These are phyloP conservation scores for Neonectria punicea DNA, from an alignment of 2,329 filamentous ascomycete genomes.

Conservation along the genomic window DNA sequence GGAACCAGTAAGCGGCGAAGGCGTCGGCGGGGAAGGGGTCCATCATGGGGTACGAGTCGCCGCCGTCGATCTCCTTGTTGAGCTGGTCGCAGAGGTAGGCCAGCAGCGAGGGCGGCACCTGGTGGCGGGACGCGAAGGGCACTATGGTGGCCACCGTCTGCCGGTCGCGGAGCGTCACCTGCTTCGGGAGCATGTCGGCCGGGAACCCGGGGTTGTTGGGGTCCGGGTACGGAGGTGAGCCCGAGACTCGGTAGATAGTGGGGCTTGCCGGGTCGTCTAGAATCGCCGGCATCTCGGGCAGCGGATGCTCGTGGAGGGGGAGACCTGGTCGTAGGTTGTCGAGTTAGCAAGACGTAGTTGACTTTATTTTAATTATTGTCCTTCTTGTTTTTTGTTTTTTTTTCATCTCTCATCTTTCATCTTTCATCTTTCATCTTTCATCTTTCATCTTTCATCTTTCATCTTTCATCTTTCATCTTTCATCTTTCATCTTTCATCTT, in stretches of 20 bases:
- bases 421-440: background rate
- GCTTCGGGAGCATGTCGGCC: constrained; percentile 74
- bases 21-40: constrained; percentile 77
- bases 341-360: background rate
- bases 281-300: constrained; percentile 74
- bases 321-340: background rate
- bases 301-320: background rate
- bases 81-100: constrained; percentile 84
- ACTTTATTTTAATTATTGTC: background rate
- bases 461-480: background rate
- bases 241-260: constrained; percentile 76
- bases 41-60: constrained; percentile 91
- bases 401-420: background rate
- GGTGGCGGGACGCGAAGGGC: constrained; percentile 79
- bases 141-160: constrained; percentile 86
- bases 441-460: background rate
- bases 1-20: constrained; percentile 90
- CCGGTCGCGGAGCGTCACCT: constrained; percentile 85
- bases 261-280: constrained; percentile 79
- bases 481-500: too few species aligned
- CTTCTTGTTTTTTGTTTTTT: background rate
- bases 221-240: constrained; percentile 72
- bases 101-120: constrained; percentile 80
- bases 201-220: constrained; percentile 72
- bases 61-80: constrained; percentile 90